A percentile compares a stretch with the other conserved stretches of the same genome.
Evolutionary conservation across 208 protist species (phyloP).

Genomic region (Wallacemonas sp.): DNA sequence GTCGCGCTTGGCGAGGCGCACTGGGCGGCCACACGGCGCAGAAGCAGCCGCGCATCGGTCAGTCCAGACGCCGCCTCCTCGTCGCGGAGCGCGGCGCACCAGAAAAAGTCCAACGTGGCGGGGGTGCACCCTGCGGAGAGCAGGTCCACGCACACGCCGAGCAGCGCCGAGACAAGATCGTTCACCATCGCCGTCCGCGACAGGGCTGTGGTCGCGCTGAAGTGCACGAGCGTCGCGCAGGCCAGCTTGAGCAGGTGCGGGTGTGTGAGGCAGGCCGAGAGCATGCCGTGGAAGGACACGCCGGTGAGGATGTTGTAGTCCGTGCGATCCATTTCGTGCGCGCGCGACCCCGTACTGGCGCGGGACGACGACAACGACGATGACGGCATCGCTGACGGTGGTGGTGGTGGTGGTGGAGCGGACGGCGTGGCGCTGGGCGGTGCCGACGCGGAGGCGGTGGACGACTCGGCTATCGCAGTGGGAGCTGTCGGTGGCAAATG

Average conservation of each 20-base stretch:
- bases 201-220: conserved; percentile 28
- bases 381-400: no score
- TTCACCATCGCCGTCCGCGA: conserved; percentile 40
- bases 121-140: conserved; percentile 20
- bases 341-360: not conserved
- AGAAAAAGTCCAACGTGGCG: conserved; percentile 11
- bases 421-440: conserved; percentile 15
- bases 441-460: conserved; percentile 22
- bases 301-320: conserved; percentile 82
- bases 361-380: not conserved
- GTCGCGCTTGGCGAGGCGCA: not conserved
- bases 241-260: conserved; percentile 47
- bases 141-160: conserved; percentile 63
- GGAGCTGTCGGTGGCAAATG: conserved; percentile 25
- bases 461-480: not conserved
- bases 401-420: no score
- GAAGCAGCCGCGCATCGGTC: not conserved
- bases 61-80: not conserved
- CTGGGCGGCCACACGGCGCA: not conserved
- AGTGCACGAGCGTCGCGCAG: conserved; percentile 42
- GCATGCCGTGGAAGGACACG: conserved; percentile 64
- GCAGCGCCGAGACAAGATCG: conserved; percentile 46
- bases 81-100: not conserved
- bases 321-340: conserved; percentile 30
- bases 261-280: conserved; percentile 50